Evolutionary conservation across 768 basidiomycete species (phyloP), one percentile per base, ranked within the genome.

Genomic region (Suillus tomentosus): DNA sequence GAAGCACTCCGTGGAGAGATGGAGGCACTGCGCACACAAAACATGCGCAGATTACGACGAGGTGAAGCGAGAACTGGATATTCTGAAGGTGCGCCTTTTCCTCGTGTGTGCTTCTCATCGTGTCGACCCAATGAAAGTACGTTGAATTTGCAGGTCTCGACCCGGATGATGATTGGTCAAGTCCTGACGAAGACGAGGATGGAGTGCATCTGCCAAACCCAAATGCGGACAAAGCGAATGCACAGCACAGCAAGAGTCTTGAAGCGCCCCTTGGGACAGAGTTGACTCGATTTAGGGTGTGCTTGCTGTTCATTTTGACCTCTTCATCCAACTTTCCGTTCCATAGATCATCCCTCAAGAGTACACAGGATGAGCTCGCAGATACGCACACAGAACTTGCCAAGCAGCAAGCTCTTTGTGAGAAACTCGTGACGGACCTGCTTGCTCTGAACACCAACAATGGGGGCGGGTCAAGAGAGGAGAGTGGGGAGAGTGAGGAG

Each of bases 1-100:
- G 97, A 99, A 80, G 84, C 94, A n/a, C 82, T 99, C 19, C 88
- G 96, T 13, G 95, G 95, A 24, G 96, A 98, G 75, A 96, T 98
- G 55, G 96, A 99, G 75, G 83, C 89, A 0, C 87, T 96, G 58
- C 88, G 92, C 60, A 90, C 88, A n/a, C n/a, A n/a, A n/a, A n/a
- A n/a, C n/a, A n/a, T n/a, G n/a, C n/a, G n/a, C n/a, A n/a, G n/a
- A n/a, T n/a, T n/a, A n/a, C n/a, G n/a, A n/a, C n/a, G n/a, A n/a
- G n/a, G n/a, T n/a, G n/a, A n/a, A n/a, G n/a, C n/a, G n/a, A n/a
- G n/a, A n/a, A n/a, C n/a, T n/a, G n/a, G n/a, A n/a, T n/a, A n/a
- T n/a, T n/a, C n/a, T n/a, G n/a, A n/a, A n/a, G n/a, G n/a, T n/a
- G n/a, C n/a, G n/a, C n/a, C n/a, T 31, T 39, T 22, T 56, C 63